phyloP scores from a whole-genome alignment of 2,329 filamentous ascomycete species.

The Claviceps sorghi region DNA sequence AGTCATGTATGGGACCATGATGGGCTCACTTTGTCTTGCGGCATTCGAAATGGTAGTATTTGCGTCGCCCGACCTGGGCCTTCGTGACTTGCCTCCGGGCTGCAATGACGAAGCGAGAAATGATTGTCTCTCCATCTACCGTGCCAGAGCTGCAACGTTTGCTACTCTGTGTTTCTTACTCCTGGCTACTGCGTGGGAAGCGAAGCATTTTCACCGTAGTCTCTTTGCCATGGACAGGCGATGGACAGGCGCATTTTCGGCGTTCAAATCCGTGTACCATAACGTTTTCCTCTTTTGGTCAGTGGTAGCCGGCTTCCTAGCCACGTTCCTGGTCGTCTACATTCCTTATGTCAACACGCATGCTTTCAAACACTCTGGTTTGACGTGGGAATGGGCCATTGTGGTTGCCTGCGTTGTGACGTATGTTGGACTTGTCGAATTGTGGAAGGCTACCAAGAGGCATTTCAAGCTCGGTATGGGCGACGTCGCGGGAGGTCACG shows the following conservation, averaged over 20 bases:
- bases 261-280: slow-evolving; percentile 48
- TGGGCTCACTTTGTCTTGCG: slow-evolving; percentile 46
- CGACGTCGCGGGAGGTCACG: slow-evolving; percentile 4
- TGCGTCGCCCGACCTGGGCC: slow-evolving; percentile 27
- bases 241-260: slow-evolving; percentile 32
- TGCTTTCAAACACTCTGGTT: slow-evolving; percentile 56
- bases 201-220: slow-evolving; percentile 54
- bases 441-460: slow-evolving; percentile 56
- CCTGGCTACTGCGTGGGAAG: slow-evolving; percentile 58
- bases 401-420: slow-evolving; percentile 43
- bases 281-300: slow-evolving; percentile 56
- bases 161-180: slow-evolving; percentile 54
- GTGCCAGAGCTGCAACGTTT: slow-evolving; percentile 54
- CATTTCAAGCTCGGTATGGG: slow-evolving; percentile 23
- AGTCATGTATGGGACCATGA: slow-evolving; percentile 47
- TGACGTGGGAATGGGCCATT: slow-evolving; percentile 60
- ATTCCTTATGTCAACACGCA: slow-evolving; percentile 49
- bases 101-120: slow-evolving; percentile 42
- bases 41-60: slow-evolving; percentile 48
- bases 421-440: slow-evolving; percentile 50
- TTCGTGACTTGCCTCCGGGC: slow-evolving; percentile 32
- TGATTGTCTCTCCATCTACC: slow-evolving; percentile 43
- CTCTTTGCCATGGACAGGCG: slow-evolving; percentile 52
- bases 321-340: slow-evolving; percentile 50
- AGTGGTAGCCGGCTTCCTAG: slow-evolving; percentile 43